Conservation (phyloP, 148 eudicot genomes). For the Mesembryanthemum crystallinum region DNA sequence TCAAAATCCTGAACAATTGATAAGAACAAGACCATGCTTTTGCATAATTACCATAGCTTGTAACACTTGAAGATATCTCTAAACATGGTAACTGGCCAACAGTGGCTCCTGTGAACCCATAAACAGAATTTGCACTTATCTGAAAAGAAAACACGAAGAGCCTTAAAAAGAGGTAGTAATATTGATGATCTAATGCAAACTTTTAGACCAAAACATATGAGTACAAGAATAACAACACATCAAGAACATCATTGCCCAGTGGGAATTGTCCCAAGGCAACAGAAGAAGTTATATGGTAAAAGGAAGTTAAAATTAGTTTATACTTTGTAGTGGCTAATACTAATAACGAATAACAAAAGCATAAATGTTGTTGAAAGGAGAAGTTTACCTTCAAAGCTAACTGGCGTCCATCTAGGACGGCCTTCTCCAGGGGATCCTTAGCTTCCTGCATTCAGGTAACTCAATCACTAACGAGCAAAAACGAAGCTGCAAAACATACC, state of each 20-base stretch:
- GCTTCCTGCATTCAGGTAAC: conserved; percentile 64
- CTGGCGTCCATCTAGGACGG: conserved; percentile 98
- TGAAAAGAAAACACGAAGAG: conserved; percentile 35
- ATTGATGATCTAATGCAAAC: background rate
- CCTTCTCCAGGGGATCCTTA: conserved; percentile 93
- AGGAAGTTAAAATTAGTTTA: background rate
- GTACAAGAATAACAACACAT: background rate
- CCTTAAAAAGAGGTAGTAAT: background rate
- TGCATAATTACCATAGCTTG: conserved; percentile 83
- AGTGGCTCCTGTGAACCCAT: conserved; percentile 99
- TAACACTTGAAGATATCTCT: conserved; percentile 97
- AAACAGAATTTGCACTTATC: conserved; percentile 99
- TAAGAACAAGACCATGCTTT: conserved; percentile 10
- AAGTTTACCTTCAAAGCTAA: conserved; percentile 82
- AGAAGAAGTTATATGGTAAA: background rate
- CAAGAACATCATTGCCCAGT: background rate
- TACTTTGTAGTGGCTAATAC: background rate
- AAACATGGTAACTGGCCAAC: conserved; percentile 92
- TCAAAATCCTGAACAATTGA: background rate
- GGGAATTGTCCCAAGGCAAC: background rate
- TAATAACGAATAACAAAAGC: conserved; percentile 5
- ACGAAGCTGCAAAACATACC: background rate
- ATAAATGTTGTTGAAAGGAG: background rate
- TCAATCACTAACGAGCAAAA: conserved; percentile 14
- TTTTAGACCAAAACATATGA: background rate